Conservation (phyloP, 495 filamentous ascomycete genomes). For the Xylaria nigripes region DNA sequence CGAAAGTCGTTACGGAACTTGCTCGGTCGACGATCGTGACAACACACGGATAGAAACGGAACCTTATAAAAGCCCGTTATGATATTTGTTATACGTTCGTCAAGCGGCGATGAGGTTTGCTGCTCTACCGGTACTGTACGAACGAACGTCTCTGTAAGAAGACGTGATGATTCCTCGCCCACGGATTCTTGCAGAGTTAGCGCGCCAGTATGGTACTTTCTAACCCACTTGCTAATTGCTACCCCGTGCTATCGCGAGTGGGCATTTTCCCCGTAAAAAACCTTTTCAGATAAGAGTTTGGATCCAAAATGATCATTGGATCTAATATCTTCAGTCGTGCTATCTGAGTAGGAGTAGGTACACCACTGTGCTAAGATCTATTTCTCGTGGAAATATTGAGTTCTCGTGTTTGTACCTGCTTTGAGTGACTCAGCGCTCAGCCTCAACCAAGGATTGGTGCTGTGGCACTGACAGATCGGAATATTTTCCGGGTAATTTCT, state of each 20-base stretch:
- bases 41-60: neutral
- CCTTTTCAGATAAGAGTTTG: neutral
- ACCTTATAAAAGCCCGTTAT: neutral
- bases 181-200: slow-evolving; percentile 14
- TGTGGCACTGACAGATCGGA: slow-evolving; percentile 22
- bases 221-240: slow-evolving; percentile 8
- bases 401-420: slow-evolving; percentile 15
- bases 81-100: neutral
- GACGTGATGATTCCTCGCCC: neutral
- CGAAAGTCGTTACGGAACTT: neutral
- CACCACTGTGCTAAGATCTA: slow-evolving; percentile 9
- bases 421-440: slow-evolving; percentile 9
- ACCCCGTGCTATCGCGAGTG: slow-evolving; percentile 3
- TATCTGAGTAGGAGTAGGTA: slow-evolving; percentile 2
- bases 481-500: slow-evolving; percentile 14
- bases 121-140: neutral
- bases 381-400: slow-evolving; percentile 12
- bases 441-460: slow-evolving; percentile 21
- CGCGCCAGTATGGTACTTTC: slow-evolving; percentile 13
- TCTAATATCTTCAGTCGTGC: neutral
- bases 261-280: neutral
- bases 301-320: neutral
- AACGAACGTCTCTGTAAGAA: neutral
- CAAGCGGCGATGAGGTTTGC: slow-evolving; percentile 1
- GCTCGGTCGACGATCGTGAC: neutral